Evolutionary conservation across 352 stramenopile species (phyloP).

Genomic region (Plasmopara halstedii): DNA sequence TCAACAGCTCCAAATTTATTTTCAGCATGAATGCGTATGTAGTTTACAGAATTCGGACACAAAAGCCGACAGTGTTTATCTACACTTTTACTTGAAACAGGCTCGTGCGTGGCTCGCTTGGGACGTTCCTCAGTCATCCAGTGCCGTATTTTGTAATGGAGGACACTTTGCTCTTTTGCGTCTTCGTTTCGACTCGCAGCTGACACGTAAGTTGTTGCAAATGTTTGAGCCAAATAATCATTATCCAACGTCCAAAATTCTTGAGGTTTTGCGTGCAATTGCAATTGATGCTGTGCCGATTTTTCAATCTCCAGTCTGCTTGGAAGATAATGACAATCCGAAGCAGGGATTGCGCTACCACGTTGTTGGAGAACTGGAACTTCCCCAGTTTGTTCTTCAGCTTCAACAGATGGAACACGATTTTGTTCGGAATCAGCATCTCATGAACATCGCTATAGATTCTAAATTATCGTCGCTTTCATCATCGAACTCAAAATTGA

Average conservation of each 20-base stretch:
- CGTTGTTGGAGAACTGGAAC: conserved; percentile 48
- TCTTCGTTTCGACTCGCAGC: conserved; percentile 31
- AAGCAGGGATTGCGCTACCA: conserved; percentile 16
- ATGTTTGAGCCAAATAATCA: conserved; percentile 23
- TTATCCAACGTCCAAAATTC: conserved; percentile 21
- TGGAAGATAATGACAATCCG: conserved; percentile 9
- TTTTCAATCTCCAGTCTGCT: conserved; percentile 17
- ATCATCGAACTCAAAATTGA: not conserved
- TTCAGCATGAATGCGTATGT: conserved; percentile 3
- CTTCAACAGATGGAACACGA: conserved; percentile 40
- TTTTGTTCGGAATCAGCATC: conserved; percentile 32
- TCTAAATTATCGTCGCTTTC: not conserved
- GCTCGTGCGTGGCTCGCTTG: conserved; percentile 39
- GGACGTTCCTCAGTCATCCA: not conserved
- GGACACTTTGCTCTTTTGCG: not conserved
- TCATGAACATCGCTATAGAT: conserved; percentile 16
- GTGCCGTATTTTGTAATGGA: not conserved
- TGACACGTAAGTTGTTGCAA: conserved; percentile 42
- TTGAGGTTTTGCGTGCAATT: conserved; percentile 29
- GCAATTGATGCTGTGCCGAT: conserved; percentile 25
- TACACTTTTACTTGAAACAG: conserved; percentile 35
- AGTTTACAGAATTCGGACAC: not conserved
- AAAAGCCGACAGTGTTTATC: not conserved
- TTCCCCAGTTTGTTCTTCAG: conserved; percentile 30
- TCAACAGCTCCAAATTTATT: conserved; percentile 17